Evolutionary conservation across 805 yeast genomes (phyloP), one percentile per base, ranked within the genome.

Genomic region (Komagataella kurtzmanii): DNA sequence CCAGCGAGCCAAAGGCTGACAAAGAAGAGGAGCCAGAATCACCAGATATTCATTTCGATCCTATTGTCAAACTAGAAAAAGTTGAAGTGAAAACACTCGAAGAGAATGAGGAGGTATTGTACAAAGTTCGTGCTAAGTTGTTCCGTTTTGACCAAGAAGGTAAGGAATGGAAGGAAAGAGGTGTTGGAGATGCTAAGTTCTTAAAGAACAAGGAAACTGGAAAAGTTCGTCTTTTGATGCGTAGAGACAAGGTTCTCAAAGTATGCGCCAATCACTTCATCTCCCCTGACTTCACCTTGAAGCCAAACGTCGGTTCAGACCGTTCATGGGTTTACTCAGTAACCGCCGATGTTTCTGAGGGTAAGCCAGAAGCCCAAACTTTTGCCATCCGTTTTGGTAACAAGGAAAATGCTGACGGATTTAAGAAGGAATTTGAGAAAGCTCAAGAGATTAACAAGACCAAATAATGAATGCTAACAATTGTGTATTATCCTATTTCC

Each of bases 151-250:
- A 71, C 57, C 77, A 81, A 46, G 96, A 88, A 54, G 62, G 82
- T 51, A 84, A 83, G 64, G 98, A 93, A 72, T 93, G 99, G 99
- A 93, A 93, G 71, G 99, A 93, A 77, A 87, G 99, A 76, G 99
- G 99, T 62, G 88, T 97, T 43, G 99, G 99, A 64, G 99, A 93
- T 65, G 96, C 89, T 61, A 88, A 93, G 72, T 88, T 93, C 71
- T 80, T 93, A 67, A 77, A 91, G 74, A 97, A 91, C 75, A 89
- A 88, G 70, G 72, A 72, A 55, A 74, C 88, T 54, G 77, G 79
- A 54, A 90, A 88, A 73, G 88, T 87, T 57, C 85, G 99, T 75
- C 71, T 93, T 58, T 76, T 93, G 65, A 93, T 93, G 99, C 88
- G 99, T 81, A 88, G 99, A 76, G 99, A 93, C 75, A 91, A 91